Percentiles rank a stretch among this genome's conserved stretches.
phyloP scores from a whole-genome alignment of 1,284 basidiomycete species.

The Malassezia restricta region DNA sequence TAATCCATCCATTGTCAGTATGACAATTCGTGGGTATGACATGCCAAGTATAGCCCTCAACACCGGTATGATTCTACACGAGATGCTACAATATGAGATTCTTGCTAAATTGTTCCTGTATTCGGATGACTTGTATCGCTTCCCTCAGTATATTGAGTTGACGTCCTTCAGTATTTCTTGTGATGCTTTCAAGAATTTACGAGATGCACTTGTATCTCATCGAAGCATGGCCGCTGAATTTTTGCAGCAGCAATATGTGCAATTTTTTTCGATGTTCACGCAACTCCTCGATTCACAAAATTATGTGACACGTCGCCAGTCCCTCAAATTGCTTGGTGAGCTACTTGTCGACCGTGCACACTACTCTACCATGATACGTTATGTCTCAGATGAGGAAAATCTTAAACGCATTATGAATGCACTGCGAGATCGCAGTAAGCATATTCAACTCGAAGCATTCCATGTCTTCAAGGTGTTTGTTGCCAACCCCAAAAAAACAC shows the following conservation, averaged over 20 bases:
- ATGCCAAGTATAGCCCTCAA: conserved; percentile 92
- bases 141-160: conserved; percentile 90
- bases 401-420: conserved; percentile 99
- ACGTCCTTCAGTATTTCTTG: conserved; percentile 97
- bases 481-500: conserved; percentile 96
- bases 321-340: conserved; percentile 91
- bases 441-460: conserved; percentile 99
- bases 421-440: conserved; percentile 88
- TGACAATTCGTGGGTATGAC: conserved; percentile 65
- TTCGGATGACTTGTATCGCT: conserved; percentile 87
- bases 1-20: conserved; percentile 77
- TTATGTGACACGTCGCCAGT: conserved; percentile 99
- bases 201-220: conserved; percentile 66
- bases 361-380: conserved; percentile 96
- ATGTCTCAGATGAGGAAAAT: conserved; percentile 71
- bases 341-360: conserved; percentile 94
- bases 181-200: conserved; percentile 91
- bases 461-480: conserved; percentile 99
- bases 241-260: conserved; percentile 87
- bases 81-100: conserved; percentile 88
- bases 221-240: conserved; percentile 94
- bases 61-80: conserved; percentile 92
- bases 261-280: conserved; percentile 93
- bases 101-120: conserved; percentile 79
- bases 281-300: conserved; percentile 81